Conservation (phyloP, 495 filamentous ascomycete genomes). For the Hyaloscypha bicolor region DNA sequence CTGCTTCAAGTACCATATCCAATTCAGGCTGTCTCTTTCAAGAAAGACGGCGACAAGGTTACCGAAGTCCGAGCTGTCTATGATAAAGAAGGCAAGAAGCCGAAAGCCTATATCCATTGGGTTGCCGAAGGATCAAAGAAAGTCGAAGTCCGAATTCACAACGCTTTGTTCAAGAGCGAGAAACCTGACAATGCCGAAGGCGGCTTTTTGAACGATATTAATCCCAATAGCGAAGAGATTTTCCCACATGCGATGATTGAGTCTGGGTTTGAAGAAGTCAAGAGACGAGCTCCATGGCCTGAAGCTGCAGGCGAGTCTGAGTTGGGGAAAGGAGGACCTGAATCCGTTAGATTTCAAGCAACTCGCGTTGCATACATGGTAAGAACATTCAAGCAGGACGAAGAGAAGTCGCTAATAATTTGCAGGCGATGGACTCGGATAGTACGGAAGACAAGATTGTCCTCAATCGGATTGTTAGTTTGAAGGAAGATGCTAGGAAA, state of each 20-base stretch:
- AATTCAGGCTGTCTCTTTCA: conserved; percentile 77
- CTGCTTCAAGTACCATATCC: conserved; percentile 82
- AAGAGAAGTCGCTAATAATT: conserved; percentile 24
- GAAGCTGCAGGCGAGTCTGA: conserved; percentile 67
- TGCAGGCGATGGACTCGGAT: conserved; percentile 73
- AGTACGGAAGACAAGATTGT: conserved; percentile 75
- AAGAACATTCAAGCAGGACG: conserved; percentile 23
- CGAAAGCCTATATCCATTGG: conserved; percentile 94
- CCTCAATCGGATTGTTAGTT: conserved; percentile 86
- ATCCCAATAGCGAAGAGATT: conserved; percentile 79
- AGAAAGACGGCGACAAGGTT: conserved; percentile 74
- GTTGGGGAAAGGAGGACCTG: conserved; percentile 58
- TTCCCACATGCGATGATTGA: conserved; percentile 81
- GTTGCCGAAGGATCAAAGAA: conserved; percentile 66
- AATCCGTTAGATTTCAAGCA: conserved; percentile 88
- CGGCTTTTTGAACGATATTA: conserved; percentile 82
- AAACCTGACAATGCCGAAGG: conserved; percentile 72
- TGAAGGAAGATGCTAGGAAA: conserved; percentile 89
- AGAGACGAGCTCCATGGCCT: conserved; percentile 77
- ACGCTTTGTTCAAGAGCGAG: conserved; percentile 83
- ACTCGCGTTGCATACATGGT: conserved; percentile 87
- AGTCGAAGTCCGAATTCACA: conserved; percentile 80
- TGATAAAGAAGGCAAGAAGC: conserved; percentile 73
- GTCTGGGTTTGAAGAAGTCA: conserved; percentile 80
- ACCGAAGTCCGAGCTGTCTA: conserved; percentile 68